Evolutionary conservation across 2,329 filamentous ascomycete species (phyloP), one percentile per base, ranked within the genome.

Genomic region (Neopestalotiopsis clavispora): DNA sequence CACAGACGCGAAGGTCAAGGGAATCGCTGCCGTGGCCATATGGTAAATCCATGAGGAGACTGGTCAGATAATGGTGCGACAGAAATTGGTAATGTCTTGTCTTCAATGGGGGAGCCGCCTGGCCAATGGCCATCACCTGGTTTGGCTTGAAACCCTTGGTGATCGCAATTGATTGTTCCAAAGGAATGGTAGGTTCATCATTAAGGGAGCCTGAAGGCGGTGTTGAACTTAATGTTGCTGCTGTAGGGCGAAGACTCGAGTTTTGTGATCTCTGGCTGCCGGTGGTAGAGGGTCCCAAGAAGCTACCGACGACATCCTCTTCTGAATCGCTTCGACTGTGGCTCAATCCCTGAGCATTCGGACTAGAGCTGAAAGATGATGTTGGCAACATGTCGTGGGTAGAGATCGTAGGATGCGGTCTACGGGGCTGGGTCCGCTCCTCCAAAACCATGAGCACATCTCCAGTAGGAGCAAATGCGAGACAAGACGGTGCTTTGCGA

Each of bases 301-400:
- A 91, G 69, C 83, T 89, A 3, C 86, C 87, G 5, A 90, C 81
- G 0, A 87, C 87, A 65, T 91, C 89, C 71, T 91, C 89, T 73
- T 91, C 89, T 0, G 89, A 91, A 72, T 91, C 89, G 72, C 89
- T 91, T 60, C 85, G 84, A 73, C 87, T 90, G 66, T 87, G 83
- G 72, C 85, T 88, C 28, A 89, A 79, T 73, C 85, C 82, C 4
- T 84, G 84, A 0, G 82, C 81, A 17, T 80, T 83, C 1, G 86
- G 83, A 65, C 83, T 87, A 0, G 87, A 84, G 68, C 83, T 82
- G 64, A 84, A 86, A 0, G 83, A 81, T 1, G 82, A 78, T 14
- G 82, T 78, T 2, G 81, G 79, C 5, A 73, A 60, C 14, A 74
- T 65, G 52, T 75, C 72, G 60, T 73, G 72, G 14, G 74, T 45